These are phyloP conservation scores for Alternaria gansuensis DNA, from an alignment of 2,329 filamentous ascomycete genomes.

Conservation along the genomic window DNA sequence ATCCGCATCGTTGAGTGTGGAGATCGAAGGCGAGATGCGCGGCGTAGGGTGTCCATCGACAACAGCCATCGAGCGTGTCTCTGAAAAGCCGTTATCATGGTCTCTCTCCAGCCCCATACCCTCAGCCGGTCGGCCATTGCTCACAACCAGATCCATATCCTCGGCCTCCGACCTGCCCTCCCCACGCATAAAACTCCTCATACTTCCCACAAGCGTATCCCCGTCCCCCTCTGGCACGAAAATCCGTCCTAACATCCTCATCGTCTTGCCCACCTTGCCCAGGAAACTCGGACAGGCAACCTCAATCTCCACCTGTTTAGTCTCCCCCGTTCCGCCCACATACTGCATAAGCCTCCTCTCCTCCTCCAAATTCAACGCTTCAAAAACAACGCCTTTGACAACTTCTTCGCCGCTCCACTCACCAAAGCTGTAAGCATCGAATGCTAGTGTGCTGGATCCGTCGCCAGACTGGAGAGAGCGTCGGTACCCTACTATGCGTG, in stretches of 20 bases:
- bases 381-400: constrained; percentile 9
- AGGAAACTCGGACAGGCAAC: constrained; percentile 5
- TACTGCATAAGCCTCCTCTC: not conserved
- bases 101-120: not conserved
- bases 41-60: not conserved
- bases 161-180: not conserved
- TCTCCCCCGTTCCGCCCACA: not conserved
- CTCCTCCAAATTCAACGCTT: constrained; percentile 1
- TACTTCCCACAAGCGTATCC: not conserved
- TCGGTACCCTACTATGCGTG: not conserved
- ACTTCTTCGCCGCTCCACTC: not conserved
- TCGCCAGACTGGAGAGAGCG: not conserved
- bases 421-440: not conserved
- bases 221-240: constrained; percentile 7
- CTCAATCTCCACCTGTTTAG: not conserved
- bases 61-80: not conserved
- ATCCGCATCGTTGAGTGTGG: not conserved
- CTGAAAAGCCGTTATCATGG: not conserved
- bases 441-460: not conserved
- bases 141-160: not conserved
- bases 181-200: not conserved
- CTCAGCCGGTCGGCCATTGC: not conserved
- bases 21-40: not conserved
- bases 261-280: constrained; percentile 2
- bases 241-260: not conserved